Evolutionary conservation across 2,329 filamentous ascomycete genomes (phyloP).

Genomic region (Monosporascus sp.): DNA sequence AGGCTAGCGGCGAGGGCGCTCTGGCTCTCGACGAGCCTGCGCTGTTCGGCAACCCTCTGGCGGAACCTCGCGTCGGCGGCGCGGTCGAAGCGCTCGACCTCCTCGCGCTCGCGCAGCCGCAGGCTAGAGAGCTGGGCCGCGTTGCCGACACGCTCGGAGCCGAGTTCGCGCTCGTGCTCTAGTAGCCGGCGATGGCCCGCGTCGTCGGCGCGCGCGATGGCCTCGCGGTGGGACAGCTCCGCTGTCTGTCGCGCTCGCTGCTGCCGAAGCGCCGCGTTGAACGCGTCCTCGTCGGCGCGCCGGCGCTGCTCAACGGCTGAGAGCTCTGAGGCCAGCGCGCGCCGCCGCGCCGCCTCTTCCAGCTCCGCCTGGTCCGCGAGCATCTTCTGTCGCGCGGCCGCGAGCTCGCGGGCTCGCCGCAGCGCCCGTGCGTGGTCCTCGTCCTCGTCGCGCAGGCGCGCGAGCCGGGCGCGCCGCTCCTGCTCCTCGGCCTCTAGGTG

Average conservation of each 20-base stretch:
- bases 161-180: conserved; percentile 44
- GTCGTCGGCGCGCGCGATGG: conserved; percentile 41
- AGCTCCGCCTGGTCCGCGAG: conserved; percentile 43
- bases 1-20: conserved; percentile 32
- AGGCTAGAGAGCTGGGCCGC: conserved; percentile 46
- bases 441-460: conserved; percentile 39
- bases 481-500: conserved; percentile 46
- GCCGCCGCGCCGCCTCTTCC: conserved; percentile 45
- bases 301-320: conserved; percentile 38
- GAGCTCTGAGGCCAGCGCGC: conserved; percentile 42
- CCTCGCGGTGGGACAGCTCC: conserved; percentile 15
- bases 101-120: conserved; percentile 45
- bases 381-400: conserved; percentile 46
- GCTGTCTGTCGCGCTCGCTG: conserved; percentile 39
- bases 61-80: conserved; percentile 41
- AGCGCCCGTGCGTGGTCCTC: conserved; percentile 46
- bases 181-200: conserved; percentile 38
- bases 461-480: conserved; percentile 41
- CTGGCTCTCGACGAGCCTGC: conserved; percentile 44
- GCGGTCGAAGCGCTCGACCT: conserved; percentile 43
- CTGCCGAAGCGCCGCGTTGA: conserved; percentile 31
- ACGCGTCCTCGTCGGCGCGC: conserved; percentile 41
- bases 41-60: conserved; percentile 44
- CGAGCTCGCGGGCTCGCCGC: conserved; percentile 46
- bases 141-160: conserved; percentile 41